Conservation (phyloP, 352 stramenopile genomes). For the Pythium coloratum region DNA sequence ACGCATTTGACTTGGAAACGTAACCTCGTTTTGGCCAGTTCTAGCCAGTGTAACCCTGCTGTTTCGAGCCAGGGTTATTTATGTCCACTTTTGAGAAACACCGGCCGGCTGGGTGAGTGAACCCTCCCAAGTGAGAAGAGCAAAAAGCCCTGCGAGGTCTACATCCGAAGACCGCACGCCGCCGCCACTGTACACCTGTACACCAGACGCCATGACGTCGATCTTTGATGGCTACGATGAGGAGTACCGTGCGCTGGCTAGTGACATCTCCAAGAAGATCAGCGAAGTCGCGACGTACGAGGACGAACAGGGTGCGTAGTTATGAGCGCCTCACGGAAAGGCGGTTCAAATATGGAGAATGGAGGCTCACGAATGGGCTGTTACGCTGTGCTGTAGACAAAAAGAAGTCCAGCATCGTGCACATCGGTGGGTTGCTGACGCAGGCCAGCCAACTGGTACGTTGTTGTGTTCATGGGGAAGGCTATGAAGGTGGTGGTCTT, state of each 20-base stretch:
- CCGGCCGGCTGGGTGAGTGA: neutral
- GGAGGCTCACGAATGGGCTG: slow-evolving; percentile 1
- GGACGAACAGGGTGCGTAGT: slow-evolving; percentile 61
- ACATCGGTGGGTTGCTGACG: slow-evolving; percentile 77
- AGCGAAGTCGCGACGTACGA: slow-evolving; percentile 87
- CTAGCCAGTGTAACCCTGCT: slow-evolving; percentile 5
- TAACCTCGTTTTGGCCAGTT: slow-evolving; percentile 16
- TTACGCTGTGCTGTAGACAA: slow-evolving; percentile 49
- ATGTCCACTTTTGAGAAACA: slow-evolving; percentile 19
- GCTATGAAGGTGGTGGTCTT: neutral
- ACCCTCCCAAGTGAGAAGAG: slow-evolving; percentile 11
- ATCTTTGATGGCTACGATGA: slow-evolving; percentile 90
- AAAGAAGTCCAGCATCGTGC: slow-evolving; percentile 82
- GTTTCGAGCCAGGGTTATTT: slow-evolving; percentile 17
- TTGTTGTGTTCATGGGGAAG: neutral
- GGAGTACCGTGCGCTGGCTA: slow-evolving; percentile 81
- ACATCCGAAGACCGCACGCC: too few species aligned
- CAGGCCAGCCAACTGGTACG: slow-evolving; percentile 81
- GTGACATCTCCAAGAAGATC: slow-evolving; percentile 89
- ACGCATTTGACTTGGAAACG: neutral
- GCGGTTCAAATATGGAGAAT: neutral
- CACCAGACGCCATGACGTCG: slow-evolving; percentile 61
- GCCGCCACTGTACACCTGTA: neutral
- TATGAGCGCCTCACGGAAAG: too few species aligned
- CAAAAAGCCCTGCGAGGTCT: neutral